These are phyloP conservation scores for Gilbertella persicaria DNA, from an alignment of 371 early-diverging fungal genomes.

Conservation along the genomic window DNA sequence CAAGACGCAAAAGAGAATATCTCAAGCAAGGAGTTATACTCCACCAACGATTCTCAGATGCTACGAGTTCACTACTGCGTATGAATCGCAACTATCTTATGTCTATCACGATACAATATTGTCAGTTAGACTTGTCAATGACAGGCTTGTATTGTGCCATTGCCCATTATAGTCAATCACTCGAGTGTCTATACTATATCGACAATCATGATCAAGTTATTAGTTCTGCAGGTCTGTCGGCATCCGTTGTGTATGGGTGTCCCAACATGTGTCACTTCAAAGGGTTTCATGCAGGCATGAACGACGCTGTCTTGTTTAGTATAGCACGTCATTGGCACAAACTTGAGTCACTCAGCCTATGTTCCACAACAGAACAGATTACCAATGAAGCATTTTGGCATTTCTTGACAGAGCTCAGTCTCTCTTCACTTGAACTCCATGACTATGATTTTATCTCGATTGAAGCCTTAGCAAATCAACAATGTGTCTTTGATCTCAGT, in stretches of 20 bases:
- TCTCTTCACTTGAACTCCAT: not conserved
- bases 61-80: conserved; percentile 30
- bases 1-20: conserved; percentile 47
- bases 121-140: conserved; percentile 52
- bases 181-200: conserved; percentile 35
- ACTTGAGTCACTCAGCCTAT: conserved; percentile 29
- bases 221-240: conserved; percentile 36
- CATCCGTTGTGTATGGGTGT: conserved; percentile 44
- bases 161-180: conserved; percentile 36
- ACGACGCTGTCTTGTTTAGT: conserved; percentile 43
- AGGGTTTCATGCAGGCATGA: conserved; percentile 47
- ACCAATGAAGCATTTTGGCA: too few relatives aligned
- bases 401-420: conserved; percentile 2
- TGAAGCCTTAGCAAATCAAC: not conserved
- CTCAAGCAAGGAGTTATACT: conserved; percentile 41
- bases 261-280: conserved; percentile 46
- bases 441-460: too few relatives aligned
- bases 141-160: conserved; percentile 48
- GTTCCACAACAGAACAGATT: too few relatives aligned
- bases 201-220: conserved; percentile 46
- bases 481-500: conserved; percentile 35
- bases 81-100: conserved; percentile 31
- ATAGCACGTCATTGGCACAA: conserved; percentile 45
- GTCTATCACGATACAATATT: conserved; percentile 36
- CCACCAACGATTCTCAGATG: conserved; percentile 51